phyloP scores from a whole-genome alignment of 805 yeast species.

The Lachancea lanzarotensis region DNA sequence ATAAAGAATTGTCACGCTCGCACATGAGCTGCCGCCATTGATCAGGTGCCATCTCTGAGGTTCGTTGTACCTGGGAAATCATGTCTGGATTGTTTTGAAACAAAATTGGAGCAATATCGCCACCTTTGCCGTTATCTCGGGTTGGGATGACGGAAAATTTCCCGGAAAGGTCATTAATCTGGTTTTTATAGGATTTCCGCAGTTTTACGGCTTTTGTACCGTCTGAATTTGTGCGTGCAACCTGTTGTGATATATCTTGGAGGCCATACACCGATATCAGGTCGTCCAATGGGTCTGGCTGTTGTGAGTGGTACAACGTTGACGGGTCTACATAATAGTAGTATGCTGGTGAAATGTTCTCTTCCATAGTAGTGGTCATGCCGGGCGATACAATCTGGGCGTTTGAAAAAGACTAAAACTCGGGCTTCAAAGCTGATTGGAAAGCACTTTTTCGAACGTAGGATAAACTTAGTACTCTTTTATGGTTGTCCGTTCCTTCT shows the following conservation, averaged over 20 bases:
- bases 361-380: slow-evolving; percentile 15
- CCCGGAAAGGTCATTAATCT: slow-evolving; percentile 80
- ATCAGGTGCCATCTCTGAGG: slow-evolving; percentile 24
- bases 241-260: slow-evolving; percentile 60
- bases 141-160: slow-evolving; percentile 57
- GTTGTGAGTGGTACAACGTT: slow-evolving; percentile 33
- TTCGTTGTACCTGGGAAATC: slow-evolving; percentile 22
- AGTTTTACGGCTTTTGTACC: slow-evolving; percentile 90
- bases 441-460: too few species aligned
- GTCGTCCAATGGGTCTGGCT: slow-evolving; percentile 70
- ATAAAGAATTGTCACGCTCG: slow-evolving; percentile 24
- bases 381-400: too few species aligned
- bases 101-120: slow-evolving; percentile 30
- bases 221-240: slow-evolving; percentile 81
- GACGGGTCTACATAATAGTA: slow-evolving; percentile 38
- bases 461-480: too few species aligned
- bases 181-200: slow-evolving; percentile 91
- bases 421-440: too few species aligned
- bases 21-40: slow-evolving; percentile 21
- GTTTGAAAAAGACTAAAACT: too few species aligned
- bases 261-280: slow-evolving; percentile 64
- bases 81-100: slow-evolving; percentile 32
- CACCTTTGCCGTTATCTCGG: slow-evolving; percentile 34
- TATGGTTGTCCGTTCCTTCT: too few species aligned
- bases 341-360: slow-evolving; percentile 26